These are phyloP conservation scores for Fusarium acutatum DNA, from an alignment of 2,329 filamentous ascomycete species.

Conservation along the genomic window DNA sequence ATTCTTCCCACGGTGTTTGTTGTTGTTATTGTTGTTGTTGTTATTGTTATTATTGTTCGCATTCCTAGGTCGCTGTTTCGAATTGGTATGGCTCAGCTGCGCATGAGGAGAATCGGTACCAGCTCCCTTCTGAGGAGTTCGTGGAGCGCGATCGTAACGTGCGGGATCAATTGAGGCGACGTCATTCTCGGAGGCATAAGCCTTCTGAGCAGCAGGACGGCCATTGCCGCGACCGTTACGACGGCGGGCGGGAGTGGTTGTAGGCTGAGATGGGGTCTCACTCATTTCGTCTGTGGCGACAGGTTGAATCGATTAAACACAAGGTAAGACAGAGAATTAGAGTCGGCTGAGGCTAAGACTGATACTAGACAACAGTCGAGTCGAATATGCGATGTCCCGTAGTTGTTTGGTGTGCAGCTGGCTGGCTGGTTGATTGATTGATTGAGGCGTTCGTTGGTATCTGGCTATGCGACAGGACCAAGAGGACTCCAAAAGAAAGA, in stretches of 20 bases:
- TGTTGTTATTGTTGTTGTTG: conserved; percentile 38
- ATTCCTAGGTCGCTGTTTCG: conserved; percentile 44
- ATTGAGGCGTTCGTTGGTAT: conserved; percentile 4
- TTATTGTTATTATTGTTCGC: conserved; percentile 18
- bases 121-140: conserved; percentile 58
- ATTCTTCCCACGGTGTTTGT: conserved; percentile 46
- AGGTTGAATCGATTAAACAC: neutral
- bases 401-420: neutral
- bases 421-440: neutral
- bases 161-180: conserved; percentile 43
- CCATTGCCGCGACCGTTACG: conserved; percentile 52
- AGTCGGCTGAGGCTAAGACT: conserved; percentile 1
- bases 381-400: neutral
- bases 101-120: conserved; percentile 48
- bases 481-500: neutral
- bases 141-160: conserved; percentile 47
- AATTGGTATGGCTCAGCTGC: conserved; percentile 38
- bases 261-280: conserved; percentile 45
- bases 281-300: conserved; percentile 43
- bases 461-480: conserved; percentile 17
- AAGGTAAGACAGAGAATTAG: neutral
- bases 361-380: neutral
- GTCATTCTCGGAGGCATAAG: conserved; percentile 69
- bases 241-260: conserved; percentile 49
- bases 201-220: conserved; percentile 57